Evolutionary conservation across 1,139 yeast genomes (phyloP), one percentile per base, ranked within the genome.

Genomic region (Hansenula lynferdii): DNA sequence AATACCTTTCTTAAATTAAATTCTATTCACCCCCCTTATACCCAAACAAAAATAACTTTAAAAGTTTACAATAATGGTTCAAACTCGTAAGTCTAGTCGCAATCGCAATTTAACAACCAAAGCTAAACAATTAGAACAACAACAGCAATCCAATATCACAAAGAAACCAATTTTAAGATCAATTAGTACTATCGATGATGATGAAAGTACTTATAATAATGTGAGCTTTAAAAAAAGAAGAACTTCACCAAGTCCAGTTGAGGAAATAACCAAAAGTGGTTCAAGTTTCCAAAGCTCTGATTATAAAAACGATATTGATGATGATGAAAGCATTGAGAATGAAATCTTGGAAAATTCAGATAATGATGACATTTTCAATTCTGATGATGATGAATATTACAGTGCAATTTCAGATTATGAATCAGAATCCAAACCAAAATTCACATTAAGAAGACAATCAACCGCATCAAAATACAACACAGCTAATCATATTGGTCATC

Each of bases 41-140:
- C n/a, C n/a, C n/a, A n/a, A n/a, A n/a, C n/a, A n/a, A n/a, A n/a
- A n/a, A n/a, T n/a, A n/a, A n/a, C n/a, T n/a, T n/a, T n/a, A n/a
- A n/a, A 18, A 8, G n/a, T n/a, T n/a, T n/a, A n/a, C n/a, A n/a
- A 27, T 17, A 12, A 42, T 11, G 31, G 47, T 48, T 49, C 42
- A 29, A 36, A 50, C 49, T 46, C 57, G 57, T 51, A 53, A 51
- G 57, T 53, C 57, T 37, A 40, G 28, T 35, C 54, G 54, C 42
- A 36, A 41, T 28, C 52, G 49, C 40, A 36, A 36, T 37, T 36
- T 40, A 18, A 45, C 55, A 35, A 39, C 51, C 41, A 52, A 52
- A 48, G 56, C 56, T 50, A 52, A 52, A 49, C 56, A 51, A 44
- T 33, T 39, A 34, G 36, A 45, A 51, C 30, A 36, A 22, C 21